These are phyloP conservation scores for Saturnispora quitensis DNA, from an alignment of 805 yeast species.

Conservation along the genomic window DNA sequence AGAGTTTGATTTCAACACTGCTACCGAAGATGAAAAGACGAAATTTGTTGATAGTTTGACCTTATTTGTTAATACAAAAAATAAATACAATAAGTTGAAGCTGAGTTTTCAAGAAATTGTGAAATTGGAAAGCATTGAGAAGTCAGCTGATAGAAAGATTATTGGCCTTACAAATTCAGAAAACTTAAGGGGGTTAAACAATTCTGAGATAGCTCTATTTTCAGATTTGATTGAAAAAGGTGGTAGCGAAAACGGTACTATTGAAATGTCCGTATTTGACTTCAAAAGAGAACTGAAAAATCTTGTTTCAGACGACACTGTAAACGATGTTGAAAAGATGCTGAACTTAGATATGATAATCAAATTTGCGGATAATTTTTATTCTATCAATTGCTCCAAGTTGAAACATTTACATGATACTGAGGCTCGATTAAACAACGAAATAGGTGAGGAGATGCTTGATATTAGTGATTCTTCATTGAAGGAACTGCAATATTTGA, in stretches of 20 bases:
- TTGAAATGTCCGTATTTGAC: conserved; percentile 42
- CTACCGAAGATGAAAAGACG: conserved; percentile 28
- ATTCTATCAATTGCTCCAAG: conserved; percentile 4
- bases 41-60: conserved; percentile 37
- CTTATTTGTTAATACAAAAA: conserved; percentile 42
- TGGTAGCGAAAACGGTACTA: conserved; percentile 12
- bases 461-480: not conserved
- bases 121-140: not conserved
- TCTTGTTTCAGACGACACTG: conserved; percentile 33
- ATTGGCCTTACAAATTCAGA: conserved; percentile 12
- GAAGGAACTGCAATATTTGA: conserved; percentile 36
- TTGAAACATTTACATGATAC: not conserved
- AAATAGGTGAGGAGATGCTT: conserved; percentile 9
- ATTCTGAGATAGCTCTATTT: conserved; percentile 16
- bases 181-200: conserved; percentile 17
- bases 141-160: not conserved
- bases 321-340: conserved; percentile 39
- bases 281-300: conserved; percentile 42
- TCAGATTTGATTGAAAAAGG: conserved; percentile 5
- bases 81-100: conserved; percentile 29
- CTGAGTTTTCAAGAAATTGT: conserved; percentile 15
- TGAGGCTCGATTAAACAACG: not conserved
- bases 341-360: conserved; percentile 57
- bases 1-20: conserved; percentile 27
- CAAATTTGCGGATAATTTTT: conserved; percentile 44